Evolutionary conservation across 192 early-diverging fungal genomes (phyloP).

Genomic region (Coemansia sp.): DNA sequence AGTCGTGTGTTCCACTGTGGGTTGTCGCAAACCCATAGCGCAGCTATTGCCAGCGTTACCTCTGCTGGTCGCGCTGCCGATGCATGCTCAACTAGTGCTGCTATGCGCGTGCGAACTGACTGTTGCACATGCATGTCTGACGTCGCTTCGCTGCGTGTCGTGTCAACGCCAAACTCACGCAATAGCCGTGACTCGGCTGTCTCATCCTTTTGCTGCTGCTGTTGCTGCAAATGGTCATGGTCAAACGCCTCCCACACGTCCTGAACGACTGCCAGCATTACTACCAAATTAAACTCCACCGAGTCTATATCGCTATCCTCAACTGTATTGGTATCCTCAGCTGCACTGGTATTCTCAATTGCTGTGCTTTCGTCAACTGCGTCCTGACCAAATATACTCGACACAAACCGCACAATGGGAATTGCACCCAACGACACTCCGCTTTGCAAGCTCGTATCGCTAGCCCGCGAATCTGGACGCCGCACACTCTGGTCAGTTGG

Average conservation of each 20-base stretch:
- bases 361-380: not conserved
- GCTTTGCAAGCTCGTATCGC: slow-evolving; percentile 16
- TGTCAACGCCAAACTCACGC: slow-evolving; percentile 7
- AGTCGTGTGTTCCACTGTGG: slow-evolving; percentile 40
- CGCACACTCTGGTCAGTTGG: not conserved
- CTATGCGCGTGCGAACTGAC: slow-evolving; percentile 23
- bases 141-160: not conserved
- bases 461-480: slow-evolving; percentile 34
- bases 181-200: not conserved
- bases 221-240: not conserved
- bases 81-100: slow-evolving; percentile 32
- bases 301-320: not conserved
- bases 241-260: slow-evolving; percentile 47
- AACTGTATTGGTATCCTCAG: not conserved
- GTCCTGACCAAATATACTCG: slow-evolving; percentile 37
- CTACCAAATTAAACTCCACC: slow-evolving; percentile 23
- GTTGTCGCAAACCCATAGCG: slow-evolving; percentile 43
- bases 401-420: slow-evolving; percentile 32
- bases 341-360: not conserved
- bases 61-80: slow-evolving; percentile 23
- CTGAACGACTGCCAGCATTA: slow-evolving; percentile 28
- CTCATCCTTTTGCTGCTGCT: not conserved
- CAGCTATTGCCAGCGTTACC: slow-evolving; percentile 34
- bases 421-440: slow-evolving; percentile 17
- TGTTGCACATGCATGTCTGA: slow-evolving; percentile 10